These are phyloP conservation scores for Suillus lakei DNA, from an alignment of 768 basidiomycete genomes.

Conservation along the genomic window DNA sequence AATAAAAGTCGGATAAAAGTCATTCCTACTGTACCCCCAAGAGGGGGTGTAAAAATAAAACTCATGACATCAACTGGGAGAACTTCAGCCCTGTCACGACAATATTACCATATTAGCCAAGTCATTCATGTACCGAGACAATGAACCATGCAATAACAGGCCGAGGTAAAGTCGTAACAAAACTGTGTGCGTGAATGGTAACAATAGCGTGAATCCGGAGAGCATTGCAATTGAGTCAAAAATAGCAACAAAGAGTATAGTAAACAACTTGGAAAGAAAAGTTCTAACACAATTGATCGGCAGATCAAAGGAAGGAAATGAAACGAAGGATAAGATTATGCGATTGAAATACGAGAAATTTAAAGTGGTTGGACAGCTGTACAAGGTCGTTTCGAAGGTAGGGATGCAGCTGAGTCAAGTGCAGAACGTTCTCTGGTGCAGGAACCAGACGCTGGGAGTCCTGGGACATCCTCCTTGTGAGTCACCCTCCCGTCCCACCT, in stretches of 20 bases:
- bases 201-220: not conserved
- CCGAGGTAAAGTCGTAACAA: not conserved
- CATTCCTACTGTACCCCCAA: no score
- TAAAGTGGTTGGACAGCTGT: not conserved
- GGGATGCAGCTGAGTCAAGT: not conserved
- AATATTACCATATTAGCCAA: not conserved
- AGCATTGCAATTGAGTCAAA: not conserved
- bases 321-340: not conserved
- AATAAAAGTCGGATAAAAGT: no score
- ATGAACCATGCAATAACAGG: not conserved
- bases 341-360: not conserved
- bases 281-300: not conserved
- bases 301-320: not conserved
- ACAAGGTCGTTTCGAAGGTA: not conserved
- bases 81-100: not conserved
- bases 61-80: not conserved
- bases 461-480: not conserved
- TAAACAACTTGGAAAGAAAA: not conserved
- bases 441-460: fast-evolving
- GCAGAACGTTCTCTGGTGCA: not conserved
- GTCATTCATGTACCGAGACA: not conserved
- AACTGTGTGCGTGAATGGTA: not conserved
- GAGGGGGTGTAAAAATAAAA: not conserved
- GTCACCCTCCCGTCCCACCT: not conserved
- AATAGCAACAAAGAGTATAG: not conserved